Conservation (phyloP, 2,329 filamentous ascomycete species). For the Pleoardoris graminearum region DNA sequence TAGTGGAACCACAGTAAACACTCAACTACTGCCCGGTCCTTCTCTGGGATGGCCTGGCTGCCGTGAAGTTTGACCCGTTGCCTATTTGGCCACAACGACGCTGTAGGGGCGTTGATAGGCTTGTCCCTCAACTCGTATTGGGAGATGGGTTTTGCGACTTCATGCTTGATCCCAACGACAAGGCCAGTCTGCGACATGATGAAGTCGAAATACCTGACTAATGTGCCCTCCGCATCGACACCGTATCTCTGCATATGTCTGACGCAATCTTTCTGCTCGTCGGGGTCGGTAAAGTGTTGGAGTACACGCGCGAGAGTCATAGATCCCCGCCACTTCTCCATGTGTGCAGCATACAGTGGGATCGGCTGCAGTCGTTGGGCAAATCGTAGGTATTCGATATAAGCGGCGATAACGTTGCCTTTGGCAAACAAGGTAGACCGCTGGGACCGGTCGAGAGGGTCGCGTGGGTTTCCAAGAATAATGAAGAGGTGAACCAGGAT, state of each 20-base stretch:
- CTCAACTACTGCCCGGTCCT: conserved; percentile 74
- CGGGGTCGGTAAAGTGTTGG: conserved; percentile 68
- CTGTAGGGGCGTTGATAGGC: conserved; percentile 42
- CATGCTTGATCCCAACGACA: conserved; percentile 26
- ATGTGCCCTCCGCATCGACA: conserved; percentile 72
- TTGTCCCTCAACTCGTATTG: conserved; percentile 56
- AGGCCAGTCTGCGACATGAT: conserved; percentile 32
- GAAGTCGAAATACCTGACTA: conserved; percentile 67
- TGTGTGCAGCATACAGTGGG: conserved; percentile 83
- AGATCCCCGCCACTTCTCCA: conserved; percentile 67
- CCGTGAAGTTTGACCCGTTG: conserved; percentile 64
- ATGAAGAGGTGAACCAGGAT: conserved; percentile 61
- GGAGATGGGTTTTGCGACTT: conserved; percentile 33
- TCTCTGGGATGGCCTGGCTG: conserved; percentile 54
- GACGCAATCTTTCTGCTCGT: conserved; percentile 69
- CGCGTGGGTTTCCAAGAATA: conserved; percentile 58
- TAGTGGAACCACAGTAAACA: conserved; percentile 84
- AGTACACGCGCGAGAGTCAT: conserved; percentile 76
- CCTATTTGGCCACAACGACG: conserved; percentile 60
- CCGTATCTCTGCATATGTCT: conserved; percentile 74
- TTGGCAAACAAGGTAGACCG: conserved; percentile 51
- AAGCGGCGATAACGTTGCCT: conserved; percentile 78
- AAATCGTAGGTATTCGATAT: conserved; percentile 77
- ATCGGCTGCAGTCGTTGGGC: conserved; percentile 76
- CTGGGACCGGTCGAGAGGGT: conserved; percentile 16